Conservation (phyloP, 169 alveolate species). For the Plasmodium gonderi region DNA sequence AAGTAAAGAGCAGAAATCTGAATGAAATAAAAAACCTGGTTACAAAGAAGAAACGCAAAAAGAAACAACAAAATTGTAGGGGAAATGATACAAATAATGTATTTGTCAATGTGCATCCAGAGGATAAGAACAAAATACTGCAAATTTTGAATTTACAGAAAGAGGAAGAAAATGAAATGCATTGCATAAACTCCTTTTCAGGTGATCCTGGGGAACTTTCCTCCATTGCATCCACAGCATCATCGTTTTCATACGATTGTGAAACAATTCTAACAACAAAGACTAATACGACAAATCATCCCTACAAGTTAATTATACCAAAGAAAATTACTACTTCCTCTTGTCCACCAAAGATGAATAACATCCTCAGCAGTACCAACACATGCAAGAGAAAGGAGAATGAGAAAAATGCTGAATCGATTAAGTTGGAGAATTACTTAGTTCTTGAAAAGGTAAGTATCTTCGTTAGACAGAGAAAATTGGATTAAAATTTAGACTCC, state of each 20-base stretch:
- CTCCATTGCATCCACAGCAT: neutral
- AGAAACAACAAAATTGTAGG: slow-evolving; percentile 22
- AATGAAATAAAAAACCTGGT: slow-evolving; percentile 6
- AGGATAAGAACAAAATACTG: slow-evolving; percentile 45
- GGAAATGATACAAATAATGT: neutral
- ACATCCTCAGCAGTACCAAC: neutral
- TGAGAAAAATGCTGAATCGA: neutral
- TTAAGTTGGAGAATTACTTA: slow-evolving; percentile 34
- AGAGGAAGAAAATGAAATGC: slow-evolving; percentile 16
- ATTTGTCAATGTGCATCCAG: slow-evolving; percentile 10
- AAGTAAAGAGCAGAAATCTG: neutral
- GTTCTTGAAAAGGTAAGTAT: slow-evolving; percentile 41
- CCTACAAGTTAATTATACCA: slow-evolving; percentile 75
- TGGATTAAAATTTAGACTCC: neutral
- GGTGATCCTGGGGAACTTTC: neutral
- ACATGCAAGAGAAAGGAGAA: neutral
- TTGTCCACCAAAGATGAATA: neutral
- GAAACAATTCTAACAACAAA: slow-evolving; percentile 85
- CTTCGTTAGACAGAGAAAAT: neutral
- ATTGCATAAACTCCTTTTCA: neutral
- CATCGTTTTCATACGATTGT: slow-evolving; percentile 75
- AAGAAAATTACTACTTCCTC: slow-evolving; percentile 33
- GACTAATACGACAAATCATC: slow-evolving; percentile 84
- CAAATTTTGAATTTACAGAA: slow-evolving; percentile 44
- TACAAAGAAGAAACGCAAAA: slow-evolving; percentile 31